Conservation (phyloP, 2,329 filamentous ascomycete species). For the Cephalotrichum gorgonifer region DNA sequence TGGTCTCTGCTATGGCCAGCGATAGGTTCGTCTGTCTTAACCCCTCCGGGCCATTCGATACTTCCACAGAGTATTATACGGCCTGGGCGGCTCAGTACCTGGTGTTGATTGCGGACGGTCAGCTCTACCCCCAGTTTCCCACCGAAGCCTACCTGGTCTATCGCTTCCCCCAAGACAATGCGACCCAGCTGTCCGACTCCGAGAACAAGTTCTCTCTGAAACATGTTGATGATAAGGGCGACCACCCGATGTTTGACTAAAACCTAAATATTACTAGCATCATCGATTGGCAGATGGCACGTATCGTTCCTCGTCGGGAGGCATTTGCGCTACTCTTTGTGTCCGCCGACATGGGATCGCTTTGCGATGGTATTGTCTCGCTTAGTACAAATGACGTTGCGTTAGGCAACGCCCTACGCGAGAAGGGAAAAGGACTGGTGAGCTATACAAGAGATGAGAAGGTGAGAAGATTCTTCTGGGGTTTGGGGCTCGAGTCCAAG, state of each 20-base stretch:
- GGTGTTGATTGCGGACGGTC: constrained; percentile 7
- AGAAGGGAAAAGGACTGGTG: constrained; percentile 3
- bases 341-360: constrained; percentile 9
- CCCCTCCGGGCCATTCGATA: not conserved
- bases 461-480: constrained; percentile 13
- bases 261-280: constrained; percentile 28
- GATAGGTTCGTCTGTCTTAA: not conserved
- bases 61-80: constrained; percentile 6
- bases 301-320: constrained; percentile 10
- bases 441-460: constrained; percentile 9
- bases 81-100: constrained; percentile 7
- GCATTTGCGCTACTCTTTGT: constrained; percentile 10
- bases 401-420: constrained; percentile 7
- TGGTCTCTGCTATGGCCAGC: not conserved
- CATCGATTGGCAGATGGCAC: constrained; percentile 13
- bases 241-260: constrained; percentile 31
- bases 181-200: not conserved
- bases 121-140: constrained; percentile 14
- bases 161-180: not conserved
- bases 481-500: constrained; percentile 10
- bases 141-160: constrained; percentile 16
- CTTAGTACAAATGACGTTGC: constrained; percentile 9
- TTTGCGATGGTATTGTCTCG: constrained; percentile 7
- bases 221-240: constrained; percentile 34
- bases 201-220: constrained; percentile 27